Evolutionary conservation across 495 filamentous ascomycete genomes (phyloP).

Genomic region (Penicillium longicatenatum): DNA sequence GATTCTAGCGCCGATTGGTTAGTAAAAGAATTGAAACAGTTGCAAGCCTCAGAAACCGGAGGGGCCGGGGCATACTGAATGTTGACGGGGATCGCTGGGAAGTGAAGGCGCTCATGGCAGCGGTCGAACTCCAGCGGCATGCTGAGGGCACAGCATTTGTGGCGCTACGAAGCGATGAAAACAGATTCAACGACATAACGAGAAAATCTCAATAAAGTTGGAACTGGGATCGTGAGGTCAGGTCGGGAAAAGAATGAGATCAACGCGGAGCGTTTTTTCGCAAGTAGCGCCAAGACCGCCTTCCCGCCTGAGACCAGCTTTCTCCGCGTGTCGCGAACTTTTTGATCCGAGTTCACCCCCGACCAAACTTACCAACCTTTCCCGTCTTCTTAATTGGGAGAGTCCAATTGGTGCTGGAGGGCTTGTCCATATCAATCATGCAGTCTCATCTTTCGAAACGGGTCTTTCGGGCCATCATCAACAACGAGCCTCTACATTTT

Average conservation of each 20-base stretch:
- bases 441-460: conserved; percentile 78
- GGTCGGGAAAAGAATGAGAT: not conserved
- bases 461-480: conserved; percentile 70
- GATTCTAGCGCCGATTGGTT: conserved; percentile 6
- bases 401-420: not conserved
- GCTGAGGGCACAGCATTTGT: conserved; percentile 25
- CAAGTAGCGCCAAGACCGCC: conserved; percentile 33
- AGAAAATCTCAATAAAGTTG: conserved; percentile 3
- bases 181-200: conserved; percentile 37
- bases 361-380: not conserved
- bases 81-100: conserved; percentile 24
- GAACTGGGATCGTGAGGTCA: conserved; percentile 5
- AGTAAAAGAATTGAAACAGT: conserved; percentile 1
- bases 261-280: conserved; percentile 31
- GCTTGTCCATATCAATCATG: conserved; percentile 53
- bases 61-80: conserved; percentile 24
- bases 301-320: conserved; percentile 19
- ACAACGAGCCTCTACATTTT: conserved; percentile 60
- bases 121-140: conserved; percentile 47
- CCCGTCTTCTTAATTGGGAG: not conserved
- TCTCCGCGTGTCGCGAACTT: conserved; percentile 21
- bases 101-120: conserved; percentile 32
- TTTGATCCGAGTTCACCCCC: conserved; percentile 3
- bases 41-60: not conserved
- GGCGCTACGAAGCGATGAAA: conserved; percentile 35